phyloP scores from a whole-genome alignment of 495 filamentous ascomycete genomes.

The Parathielavia hyrcaniae region DNA sequence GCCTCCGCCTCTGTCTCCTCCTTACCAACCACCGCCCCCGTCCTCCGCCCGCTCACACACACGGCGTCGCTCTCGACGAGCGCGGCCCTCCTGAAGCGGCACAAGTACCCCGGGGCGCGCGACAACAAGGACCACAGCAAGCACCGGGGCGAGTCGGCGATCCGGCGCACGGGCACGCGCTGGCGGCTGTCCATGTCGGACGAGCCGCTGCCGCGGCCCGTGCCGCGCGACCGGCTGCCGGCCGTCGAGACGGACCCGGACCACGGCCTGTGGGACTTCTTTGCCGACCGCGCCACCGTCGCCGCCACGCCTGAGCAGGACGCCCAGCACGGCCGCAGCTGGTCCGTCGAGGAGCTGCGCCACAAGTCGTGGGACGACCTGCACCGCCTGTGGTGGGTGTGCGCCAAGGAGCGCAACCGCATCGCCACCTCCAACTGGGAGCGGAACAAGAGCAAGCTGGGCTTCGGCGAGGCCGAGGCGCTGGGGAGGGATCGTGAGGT shows the following conservation, averaged over 20 bases:
- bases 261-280: slow-evolving; percentile 95
- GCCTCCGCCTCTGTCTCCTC: too few relatives aligned
- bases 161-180: slow-evolving; percentile 70
- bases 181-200: slow-evolving; percentile 63
- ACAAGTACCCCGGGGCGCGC: slow-evolving; percentile 33
- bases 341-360: slow-evolving; percentile 83
- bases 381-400: slow-evolving; percentile 90
- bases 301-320: slow-evolving; percentile 64
- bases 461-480: slow-evolving; percentile 62
- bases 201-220: slow-evolving; percentile 67
- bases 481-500: slow-evolving; percentile 55
- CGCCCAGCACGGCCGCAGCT: slow-evolving; percentile 64
- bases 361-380: slow-evolving; percentile 90
- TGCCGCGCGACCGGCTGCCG: slow-evolving; percentile 55
- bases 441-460: slow-evolving; percentile 54
- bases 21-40: neutral
- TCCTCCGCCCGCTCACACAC: slow-evolving; percentile 19
- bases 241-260: slow-evolving; percentile 55
- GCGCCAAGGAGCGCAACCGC: slow-evolving; percentile 84
- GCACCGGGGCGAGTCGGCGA: slow-evolving; percentile 70
- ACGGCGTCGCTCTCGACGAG: slow-evolving; percentile 35
- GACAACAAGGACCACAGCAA: slow-evolving; percentile 56
- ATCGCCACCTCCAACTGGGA: slow-evolving; percentile 71
- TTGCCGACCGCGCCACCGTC: slow-evolving; percentile 57
- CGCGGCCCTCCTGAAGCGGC: slow-evolving; percentile 31